Conservation (phyloP, 78 protist genomes). For the Dictyostelium firmibasis region DNA sequence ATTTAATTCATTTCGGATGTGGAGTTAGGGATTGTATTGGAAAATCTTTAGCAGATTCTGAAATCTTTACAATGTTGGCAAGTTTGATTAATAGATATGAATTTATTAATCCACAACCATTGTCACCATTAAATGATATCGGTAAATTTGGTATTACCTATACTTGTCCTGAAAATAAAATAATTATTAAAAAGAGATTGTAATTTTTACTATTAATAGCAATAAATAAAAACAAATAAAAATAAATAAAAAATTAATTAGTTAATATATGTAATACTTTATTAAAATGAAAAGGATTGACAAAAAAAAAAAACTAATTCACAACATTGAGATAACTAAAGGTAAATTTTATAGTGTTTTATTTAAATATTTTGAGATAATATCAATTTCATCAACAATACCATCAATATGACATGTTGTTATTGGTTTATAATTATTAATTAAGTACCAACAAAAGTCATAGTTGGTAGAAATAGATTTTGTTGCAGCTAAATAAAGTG, state of each 20-base stretch:
- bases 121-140: neutral
- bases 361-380: neutral
- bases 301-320: too few relatives aligned
- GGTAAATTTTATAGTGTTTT: too few relatives aligned
- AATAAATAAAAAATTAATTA: too few relatives aligned
- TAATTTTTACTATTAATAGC: neutral
- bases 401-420: constrained; percentile 5
- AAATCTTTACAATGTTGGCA: neutral
- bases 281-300: too few relatives aligned
- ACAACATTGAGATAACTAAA: too few relatives aligned
- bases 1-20: neutral
- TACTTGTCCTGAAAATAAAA: neutral
- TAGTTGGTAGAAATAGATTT: neutral
- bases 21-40: constrained; percentile 51
- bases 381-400: neutral
- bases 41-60: neutral
- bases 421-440: neutral
- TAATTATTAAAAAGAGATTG: neutral
- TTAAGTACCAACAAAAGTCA: neutral
- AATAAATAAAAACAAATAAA: too few relatives aligned
- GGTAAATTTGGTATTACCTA: neutral
- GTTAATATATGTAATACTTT: too few relatives aligned
- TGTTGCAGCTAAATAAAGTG: neutral
- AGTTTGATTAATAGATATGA: neutral
- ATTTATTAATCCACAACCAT: neutral